A percentile compares a stretch with the other conserved stretches of the same genome.
Conservation (phyloP, 179 eudicot species). For the Nepenthes alata region DNA sequence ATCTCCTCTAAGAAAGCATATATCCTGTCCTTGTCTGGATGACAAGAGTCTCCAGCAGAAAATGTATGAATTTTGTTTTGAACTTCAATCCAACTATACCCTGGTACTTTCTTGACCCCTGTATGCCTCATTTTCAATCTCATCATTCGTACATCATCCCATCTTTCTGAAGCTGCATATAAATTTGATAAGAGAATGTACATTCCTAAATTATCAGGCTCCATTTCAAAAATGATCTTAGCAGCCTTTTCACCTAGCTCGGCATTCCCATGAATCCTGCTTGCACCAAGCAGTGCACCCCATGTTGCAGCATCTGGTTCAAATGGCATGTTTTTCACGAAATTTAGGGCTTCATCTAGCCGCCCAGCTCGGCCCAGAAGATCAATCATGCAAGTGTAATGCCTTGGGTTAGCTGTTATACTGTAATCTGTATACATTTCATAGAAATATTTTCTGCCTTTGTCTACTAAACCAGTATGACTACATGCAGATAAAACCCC, state of each 20-base stretch:
- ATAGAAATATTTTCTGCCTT: conserved; percentile 43
- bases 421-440: conserved; percentile 46
- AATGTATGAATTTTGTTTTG: conserved; percentile 54
- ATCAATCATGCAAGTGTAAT: conserved; percentile 77
- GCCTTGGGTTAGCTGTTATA: conserved; percentile 40
- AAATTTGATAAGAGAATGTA: conserved; percentile 47
- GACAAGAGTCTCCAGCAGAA: conserved; percentile 46
- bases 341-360: conserved; percentile 49
- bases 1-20: conserved; percentile 49
- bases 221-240: conserved; percentile 38
- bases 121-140: conserved; percentile 55
- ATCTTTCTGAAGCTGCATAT: conserved; percentile 63
- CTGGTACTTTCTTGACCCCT: conserved; percentile 53
- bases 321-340: conserved; percentile 55
- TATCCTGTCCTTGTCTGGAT: conserved; percentile 43
- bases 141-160: conserved; percentile 55
- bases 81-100: conserved; percentile 77
- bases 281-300: conserved; percentile 68
- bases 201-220: conserved; percentile 54
- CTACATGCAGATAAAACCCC: conserved; percentile 68
- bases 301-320: conserved; percentile 63
- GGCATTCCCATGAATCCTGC: conserved; percentile 54
- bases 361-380: conserved; percentile 69
- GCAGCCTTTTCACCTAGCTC: conserved; percentile 72
- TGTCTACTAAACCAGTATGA: conserved; percentile 61